phyloP scores from a whole-genome alignment of 352 stramenopile species.

The Aphanomyces astaci region DNA sequence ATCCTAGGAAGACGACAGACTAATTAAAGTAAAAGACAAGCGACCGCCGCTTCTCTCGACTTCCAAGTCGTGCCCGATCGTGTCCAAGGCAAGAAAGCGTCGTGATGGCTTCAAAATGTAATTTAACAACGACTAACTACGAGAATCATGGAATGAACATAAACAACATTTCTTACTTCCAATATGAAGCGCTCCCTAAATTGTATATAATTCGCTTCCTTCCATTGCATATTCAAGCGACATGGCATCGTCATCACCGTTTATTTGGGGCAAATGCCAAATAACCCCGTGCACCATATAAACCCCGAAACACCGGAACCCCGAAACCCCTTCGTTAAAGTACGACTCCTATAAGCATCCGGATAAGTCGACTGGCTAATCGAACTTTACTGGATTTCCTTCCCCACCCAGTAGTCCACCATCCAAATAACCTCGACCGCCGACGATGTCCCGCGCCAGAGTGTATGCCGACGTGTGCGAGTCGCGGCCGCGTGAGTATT shows the following conservation, averaged over 20 bases:
- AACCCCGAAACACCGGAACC: neutral
- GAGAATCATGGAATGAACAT: too few relatives aligned
- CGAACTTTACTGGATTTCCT: neutral
- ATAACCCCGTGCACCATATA: too few relatives aligned
- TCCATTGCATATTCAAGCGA: too few relatives aligned
- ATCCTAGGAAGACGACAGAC: neutral
- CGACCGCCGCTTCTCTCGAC: neutral
- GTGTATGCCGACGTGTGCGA: conserved; percentile 95
- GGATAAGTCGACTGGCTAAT: neutral
- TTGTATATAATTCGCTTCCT: too few relatives aligned
- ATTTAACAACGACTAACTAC: too few relatives aligned
- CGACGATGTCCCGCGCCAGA: conserved; percentile 44
- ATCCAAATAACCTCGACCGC: conserved; percentile 1
- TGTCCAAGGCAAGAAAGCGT: neutral
- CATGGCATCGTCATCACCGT: too few relatives aligned
- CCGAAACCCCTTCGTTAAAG: neutral
- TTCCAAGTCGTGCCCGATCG: conserved; percentile 6
- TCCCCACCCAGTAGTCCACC: neutral
- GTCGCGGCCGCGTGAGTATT: conserved; percentile 96
- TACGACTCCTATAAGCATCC: neutral
- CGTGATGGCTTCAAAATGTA: neutral
- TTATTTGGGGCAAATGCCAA: too few relatives aligned
- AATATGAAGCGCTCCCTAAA: too few relatives aligned
- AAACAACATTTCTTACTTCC: too few relatives aligned
- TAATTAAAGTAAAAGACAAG: neutral